Evolutionary conservation across 805 yeast species (phyloP), one percentile per base, ranked within the genome.

Genomic region (Metschnikowia gelsemii): DNA sequence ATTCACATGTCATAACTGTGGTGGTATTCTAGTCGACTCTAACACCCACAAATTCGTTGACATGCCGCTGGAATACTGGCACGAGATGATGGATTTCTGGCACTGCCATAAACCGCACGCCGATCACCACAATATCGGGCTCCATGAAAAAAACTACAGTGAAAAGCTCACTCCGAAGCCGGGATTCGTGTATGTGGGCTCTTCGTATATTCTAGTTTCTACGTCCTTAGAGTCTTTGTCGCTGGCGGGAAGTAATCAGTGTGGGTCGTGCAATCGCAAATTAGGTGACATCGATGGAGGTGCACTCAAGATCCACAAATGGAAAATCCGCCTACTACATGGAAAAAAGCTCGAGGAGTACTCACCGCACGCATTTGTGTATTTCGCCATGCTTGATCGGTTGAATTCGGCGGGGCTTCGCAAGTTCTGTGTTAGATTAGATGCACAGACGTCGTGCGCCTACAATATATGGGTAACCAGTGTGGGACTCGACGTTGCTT

Each of bases 1-100:
- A 4, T 68, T 63, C 32, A 45, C 21, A 11, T 78, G 73, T 45
- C 16, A 18, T 0, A 2, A 44, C 0, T 76, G 81, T 45, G 44
- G 47, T 1, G 1, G n/a, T 0, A 26, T 17, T 0, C 16, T 73
- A 1, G 42, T 72, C 2, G 56, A 62, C 37, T 66, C 76, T 0
- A n/a, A 30, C 0, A 35, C 57, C 0, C 56, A 70, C 3, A 61
- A 56, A 11, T 63, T 79, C 32, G 55, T 63, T 39, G 86, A 86
- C 27, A 77, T 91, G 81, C 99, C 99, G 0, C 84, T 95, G 1
- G 97, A 89, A 56, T 69, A 79, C 35, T 91, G 99, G 99, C 79
- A 84, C 11, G 99, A 91, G 58, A 67, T 93, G 75, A 84, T 91
- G 95, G 98, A 91, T 43, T 85, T 84, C 50, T 91, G 99, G 99